Evolutionary conservation across 495 filamentous ascomycete species (phyloP).

Genomic region (Penicillium taxi): DNA sequence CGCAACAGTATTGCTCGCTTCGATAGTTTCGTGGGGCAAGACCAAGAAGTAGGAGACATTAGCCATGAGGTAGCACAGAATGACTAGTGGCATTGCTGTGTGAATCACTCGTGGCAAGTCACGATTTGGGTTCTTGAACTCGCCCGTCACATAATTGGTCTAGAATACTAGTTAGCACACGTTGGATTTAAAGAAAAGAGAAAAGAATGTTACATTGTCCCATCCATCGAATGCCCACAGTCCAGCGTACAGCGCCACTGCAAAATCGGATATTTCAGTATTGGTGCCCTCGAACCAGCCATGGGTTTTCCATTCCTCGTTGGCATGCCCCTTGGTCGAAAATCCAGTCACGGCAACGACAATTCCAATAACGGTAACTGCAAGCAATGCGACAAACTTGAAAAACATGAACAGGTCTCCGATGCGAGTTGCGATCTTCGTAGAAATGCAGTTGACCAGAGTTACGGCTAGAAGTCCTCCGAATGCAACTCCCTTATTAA

Average conservation of each 20-base stretch:
- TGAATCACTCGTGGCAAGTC: constrained; percentile 94
- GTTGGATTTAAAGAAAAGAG: not conserved
- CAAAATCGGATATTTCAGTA: constrained; percentile 71
- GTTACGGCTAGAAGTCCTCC: constrained; percentile 69
- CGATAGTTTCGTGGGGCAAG: constrained; percentile 70
- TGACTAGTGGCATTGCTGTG: constrained; percentile 93
- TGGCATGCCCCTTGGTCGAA: constrained; percentile 66
- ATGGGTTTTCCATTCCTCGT: constrained; percentile 74
- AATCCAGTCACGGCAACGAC: constrained; percentile 83
- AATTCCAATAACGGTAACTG: constrained; percentile 79
- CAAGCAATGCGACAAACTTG: constrained; percentile 85
- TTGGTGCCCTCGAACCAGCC: constrained; percentile 87
- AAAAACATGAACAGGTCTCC: constrained; percentile 93
- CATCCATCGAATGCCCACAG: constrained; percentile 98
- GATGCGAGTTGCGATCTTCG: constrained; percentile 72
- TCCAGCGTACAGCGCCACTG: constrained; percentile 88
- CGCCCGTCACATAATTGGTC: constrained; percentile 96
- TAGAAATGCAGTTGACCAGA: constrained; percentile 81
- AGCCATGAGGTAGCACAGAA: constrained; percentile 79
- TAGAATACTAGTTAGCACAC: constrained; percentile 25
- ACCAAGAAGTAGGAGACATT: constrained; percentile 94
- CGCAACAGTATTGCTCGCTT: constrained; percentile 82
- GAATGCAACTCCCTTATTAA: constrained; percentile 83
- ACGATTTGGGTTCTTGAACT: constrained; percentile 84
- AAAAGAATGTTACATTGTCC: constrained; percentile 73